A percentile compares a stretch with the other conserved stretches of the same genome.
These are phyloP conservation scores for Acmispon strigosus DNA, from an alignment of 306 rosid genomes.

Conservation along the genomic window DNA sequence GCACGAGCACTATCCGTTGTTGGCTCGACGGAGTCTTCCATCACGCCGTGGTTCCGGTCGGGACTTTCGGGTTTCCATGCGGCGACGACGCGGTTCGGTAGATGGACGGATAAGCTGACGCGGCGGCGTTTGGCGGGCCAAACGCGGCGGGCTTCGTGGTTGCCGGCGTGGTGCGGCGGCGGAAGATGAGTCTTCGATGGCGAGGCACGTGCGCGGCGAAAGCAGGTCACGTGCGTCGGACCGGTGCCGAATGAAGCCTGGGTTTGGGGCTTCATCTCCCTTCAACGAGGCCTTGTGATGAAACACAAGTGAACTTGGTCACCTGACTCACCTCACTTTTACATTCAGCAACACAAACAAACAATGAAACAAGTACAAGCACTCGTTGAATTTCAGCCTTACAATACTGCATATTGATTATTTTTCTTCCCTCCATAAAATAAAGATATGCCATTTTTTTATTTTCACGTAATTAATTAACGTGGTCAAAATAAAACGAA, in stretches of 20 bases:
- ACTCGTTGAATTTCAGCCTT: slow-evolving; percentile 17
- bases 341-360: background rate
- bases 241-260: slow-evolving; percentile 32
- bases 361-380: background rate
- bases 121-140: slow-evolving; percentile 29
- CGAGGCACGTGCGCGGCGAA: slow-evolving; percentile 19
- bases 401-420: background rate
- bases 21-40: background rate
- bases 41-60: background rate
- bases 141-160: slow-evolving; percentile 15
- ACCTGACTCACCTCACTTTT: background rate
- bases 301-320: background rate
- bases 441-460: background rate
- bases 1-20: background rate
- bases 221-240: slow-evolving; percentile 23
- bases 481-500: background rate
- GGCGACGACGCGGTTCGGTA: slow-evolving; percentile 10
- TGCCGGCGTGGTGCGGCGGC: background rate
- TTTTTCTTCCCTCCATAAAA: background rate
- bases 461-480: background rate
- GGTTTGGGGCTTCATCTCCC: slow-evolving; percentile 49
- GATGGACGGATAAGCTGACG: slow-evolving; percentile 17
- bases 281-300: background rate
- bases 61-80: slow-evolving; percentile 1
- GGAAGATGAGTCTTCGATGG: slow-evolving; percentile 6